These are phyloP conservation scores for Panaeolus papilionaceus DNA, from an alignment of 768 basidiomycete species.

Conservation along the genomic window DNA sequence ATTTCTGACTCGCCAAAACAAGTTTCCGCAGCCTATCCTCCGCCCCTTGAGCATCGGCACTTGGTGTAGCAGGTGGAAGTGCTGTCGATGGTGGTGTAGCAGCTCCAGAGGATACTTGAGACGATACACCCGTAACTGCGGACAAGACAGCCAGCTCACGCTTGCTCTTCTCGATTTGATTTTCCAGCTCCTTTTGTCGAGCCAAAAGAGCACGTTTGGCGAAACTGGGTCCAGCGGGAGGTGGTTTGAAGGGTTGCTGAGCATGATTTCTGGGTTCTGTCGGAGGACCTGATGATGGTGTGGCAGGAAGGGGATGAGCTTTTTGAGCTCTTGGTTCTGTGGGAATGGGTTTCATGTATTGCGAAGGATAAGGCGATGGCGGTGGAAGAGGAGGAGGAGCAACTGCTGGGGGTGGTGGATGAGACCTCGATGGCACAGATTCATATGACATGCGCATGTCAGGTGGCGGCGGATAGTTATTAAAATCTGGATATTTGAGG, in stretches of 20 bases:
- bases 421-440: not conserved
- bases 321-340: conserved; percentile 18
- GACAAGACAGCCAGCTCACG: conserved; percentile 37
- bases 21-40: conserved; percentile 48
- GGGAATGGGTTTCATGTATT: conserved; percentile 1
- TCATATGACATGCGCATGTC: not conserved
- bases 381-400: conserved; percentile 13
- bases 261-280: not conserved
- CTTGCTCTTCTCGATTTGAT: conserved; percentile 45
- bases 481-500: not conserved
- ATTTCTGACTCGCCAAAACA: conserved; percentile 46
- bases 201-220: conserved; percentile 45
- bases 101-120: conserved; percentile 2
- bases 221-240: conserved; percentile 21
- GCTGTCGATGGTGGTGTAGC: not conserved
- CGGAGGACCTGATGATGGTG: not conserved
- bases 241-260: not conserved
- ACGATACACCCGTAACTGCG: conserved; percentile 13
- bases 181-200: conserved; percentile 52
- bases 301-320: not conserved
- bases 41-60: conserved; percentile 40
- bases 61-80: conserved; percentile 1
- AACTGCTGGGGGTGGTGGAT: not conserved
- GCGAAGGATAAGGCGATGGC: conserved; percentile 6
- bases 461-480: conserved; percentile 5